These are phyloP conservation scores for Cucumis melo DNA, from an alignment of 306 rosid genomes.

Conservation along the genomic window DNA sequence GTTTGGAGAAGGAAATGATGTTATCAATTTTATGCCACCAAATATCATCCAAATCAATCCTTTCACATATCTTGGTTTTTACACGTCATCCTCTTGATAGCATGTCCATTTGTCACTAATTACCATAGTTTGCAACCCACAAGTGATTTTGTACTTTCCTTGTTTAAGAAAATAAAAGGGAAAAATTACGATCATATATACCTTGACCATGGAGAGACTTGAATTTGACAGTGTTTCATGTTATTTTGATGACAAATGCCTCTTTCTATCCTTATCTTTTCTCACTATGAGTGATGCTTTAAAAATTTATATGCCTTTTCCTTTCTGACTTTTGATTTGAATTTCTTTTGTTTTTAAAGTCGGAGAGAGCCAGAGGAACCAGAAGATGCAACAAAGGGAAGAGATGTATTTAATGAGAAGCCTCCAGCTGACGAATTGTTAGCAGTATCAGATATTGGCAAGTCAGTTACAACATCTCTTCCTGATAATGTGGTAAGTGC, in stretches of 20 bases:
- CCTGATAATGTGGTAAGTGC: constrained; percentile 92
- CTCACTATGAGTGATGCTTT: background rate
- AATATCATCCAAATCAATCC: too few relatives aligned
- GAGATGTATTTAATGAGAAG: constrained; percentile 94
- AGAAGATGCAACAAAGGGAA: constrained; percentile 97
- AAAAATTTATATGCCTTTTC: background rate
- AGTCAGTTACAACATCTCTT: constrained; percentile 76
- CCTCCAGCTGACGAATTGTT: constrained; percentile 96
- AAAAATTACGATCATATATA: background rate
- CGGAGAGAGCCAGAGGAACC: constrained; percentile 99
- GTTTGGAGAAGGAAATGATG: too few relatives aligned
- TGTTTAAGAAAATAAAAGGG: background rate
- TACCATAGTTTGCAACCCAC: too few relatives aligned
- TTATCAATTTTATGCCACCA: too few relatives aligned
- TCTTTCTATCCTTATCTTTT: background rate
- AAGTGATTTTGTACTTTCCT: background rate
- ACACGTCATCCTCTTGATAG: too few relatives aligned
- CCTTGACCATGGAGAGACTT: background rate
- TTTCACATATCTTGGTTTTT: too few relatives aligned
- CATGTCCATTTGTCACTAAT: too few relatives aligned
- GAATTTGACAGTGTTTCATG: background rate
- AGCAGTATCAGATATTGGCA: constrained; percentile 94
- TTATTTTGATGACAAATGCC: background rate
- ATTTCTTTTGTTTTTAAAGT: constrained; percentile 27
- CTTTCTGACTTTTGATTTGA: constrained; percentile 7